Conservation (phyloP, 2,329 filamentous ascomycete species). For the Botrytis elliptica region DNA sequence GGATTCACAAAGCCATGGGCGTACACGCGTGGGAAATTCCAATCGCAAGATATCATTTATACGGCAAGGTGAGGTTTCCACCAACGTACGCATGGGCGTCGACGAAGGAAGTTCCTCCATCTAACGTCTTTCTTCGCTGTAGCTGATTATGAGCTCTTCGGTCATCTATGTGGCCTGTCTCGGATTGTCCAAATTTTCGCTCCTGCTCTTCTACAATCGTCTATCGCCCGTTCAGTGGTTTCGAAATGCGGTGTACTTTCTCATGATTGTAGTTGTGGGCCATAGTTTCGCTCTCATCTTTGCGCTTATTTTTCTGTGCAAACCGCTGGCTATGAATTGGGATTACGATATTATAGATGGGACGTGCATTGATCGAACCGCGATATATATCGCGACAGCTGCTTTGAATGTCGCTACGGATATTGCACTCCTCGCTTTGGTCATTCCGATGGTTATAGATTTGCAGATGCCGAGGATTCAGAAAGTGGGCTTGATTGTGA, state of each 20-base stretch:
- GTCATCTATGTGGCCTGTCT: conserved; percentile 15
- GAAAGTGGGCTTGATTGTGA: conserved; percentile 18
- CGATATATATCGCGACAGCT: conserved; percentile 10
- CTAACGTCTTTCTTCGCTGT: neutral
- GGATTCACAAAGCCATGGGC: neutral
- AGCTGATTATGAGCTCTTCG: conserved; percentile 17
- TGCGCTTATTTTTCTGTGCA: conserved; percentile 7
- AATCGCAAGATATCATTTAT: neutral
- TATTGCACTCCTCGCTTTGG: neutral
- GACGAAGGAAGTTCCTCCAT: neutral
- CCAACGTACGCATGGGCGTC: neutral
- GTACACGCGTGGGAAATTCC: conserved; percentile 14
- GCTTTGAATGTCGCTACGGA: conserved; percentile 11
- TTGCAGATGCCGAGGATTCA: conserved; percentile 12
- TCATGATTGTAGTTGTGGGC: conserved; percentile 5
- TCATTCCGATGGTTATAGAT: conserved; percentile 5
- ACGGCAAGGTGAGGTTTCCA: conserved; percentile 4
- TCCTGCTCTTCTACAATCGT: conserved; percentile 16
- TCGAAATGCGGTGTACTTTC: neutral
- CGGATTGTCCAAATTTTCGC: conserved; percentile 15
- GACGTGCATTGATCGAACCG: conserved; percentile 4
- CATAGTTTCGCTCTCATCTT: conserved; percentile 12
- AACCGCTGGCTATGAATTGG: conserved; percentile 6
- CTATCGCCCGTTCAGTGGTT: conserved; percentile 11
- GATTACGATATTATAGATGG: neutral